A percentile compares a stretch with the other conserved stretches of the same genome.
These are phyloP conservation scores for Verticillium nubilum DNA, from an alignment of 2,329 filamentous ascomycete genomes.

Conservation along the genomic window DNA sequence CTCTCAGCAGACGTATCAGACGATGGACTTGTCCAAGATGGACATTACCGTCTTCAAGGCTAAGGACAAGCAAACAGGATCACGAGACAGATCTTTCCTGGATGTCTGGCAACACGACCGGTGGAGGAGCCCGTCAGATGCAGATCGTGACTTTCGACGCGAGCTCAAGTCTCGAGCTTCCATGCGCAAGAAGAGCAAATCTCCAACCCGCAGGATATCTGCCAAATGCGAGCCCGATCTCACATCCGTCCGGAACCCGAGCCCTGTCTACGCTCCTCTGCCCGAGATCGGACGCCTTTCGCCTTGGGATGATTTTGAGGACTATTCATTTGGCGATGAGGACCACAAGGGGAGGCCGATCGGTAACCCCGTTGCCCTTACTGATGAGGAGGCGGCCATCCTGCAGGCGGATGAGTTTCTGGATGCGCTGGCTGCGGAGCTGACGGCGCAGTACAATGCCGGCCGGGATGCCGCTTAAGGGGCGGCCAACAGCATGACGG, in stretches of 20 bases:
- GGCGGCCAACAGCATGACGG: not conserved
- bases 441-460: not conserved
- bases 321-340: not conserved
- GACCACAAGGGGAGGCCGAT: not conserved
- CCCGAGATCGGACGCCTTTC: not conserved
- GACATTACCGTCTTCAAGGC: not conserved
- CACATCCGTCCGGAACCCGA: not conserved
- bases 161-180: not conserved
- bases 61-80: not conserved
- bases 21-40: not conserved
- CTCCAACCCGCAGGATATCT: not conserved
- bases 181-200: not conserved
- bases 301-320: not conserved
- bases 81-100: not conserved
- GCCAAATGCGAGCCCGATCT: not conserved
- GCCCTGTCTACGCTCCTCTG: not conserved
- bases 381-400: not conserved
- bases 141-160: not conserved
- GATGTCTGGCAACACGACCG: not conserved
- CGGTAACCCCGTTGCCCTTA: not conserved
- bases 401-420: not conserved
- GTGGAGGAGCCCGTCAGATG: not conserved
- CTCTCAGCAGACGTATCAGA: not conserved
- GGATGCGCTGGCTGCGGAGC: not conserved
- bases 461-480: too few relatives aligned